Conservation (phyloP, 2,329 filamentous ascomycete species). For the Calonectria naviculata region DNA sequence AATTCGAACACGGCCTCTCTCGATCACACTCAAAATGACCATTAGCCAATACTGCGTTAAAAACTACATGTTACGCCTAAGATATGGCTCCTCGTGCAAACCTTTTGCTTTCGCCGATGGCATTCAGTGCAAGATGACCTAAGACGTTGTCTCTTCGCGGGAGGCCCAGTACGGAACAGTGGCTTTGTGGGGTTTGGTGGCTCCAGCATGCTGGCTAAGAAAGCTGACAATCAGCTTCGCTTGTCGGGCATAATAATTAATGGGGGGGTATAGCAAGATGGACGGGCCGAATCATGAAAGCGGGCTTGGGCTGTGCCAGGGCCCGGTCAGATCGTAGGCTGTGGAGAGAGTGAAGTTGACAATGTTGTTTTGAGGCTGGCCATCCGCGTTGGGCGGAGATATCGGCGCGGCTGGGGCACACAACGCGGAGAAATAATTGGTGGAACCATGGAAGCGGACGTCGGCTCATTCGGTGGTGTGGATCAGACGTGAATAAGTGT, state of each 20-base stretch:
- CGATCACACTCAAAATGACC: slow-evolving; percentile 63
- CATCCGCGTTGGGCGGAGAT: slow-evolving; percentile 9
- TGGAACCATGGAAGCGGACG: slow-evolving; percentile 8
- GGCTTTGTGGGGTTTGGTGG: not conserved
- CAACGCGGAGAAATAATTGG: slow-evolving; percentile 16
- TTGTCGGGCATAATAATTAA: not conserved
- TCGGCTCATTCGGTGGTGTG: not conserved
- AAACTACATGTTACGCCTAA: not conserved
- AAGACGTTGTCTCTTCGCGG: slow-evolving; percentile 67
- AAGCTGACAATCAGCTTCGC: slow-evolving; percentile 17
- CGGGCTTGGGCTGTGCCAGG: not conserved
- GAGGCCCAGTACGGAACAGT: slow-evolving; percentile 44
- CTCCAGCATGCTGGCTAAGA: not conserved
- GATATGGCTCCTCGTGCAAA: slow-evolving; percentile 32
- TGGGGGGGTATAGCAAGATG: not conserved
- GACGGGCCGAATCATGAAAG: not conserved
- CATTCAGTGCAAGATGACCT: slow-evolving; percentile 74
- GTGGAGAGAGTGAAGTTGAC: slow-evolving; percentile 8
- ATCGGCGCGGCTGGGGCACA: not conserved
- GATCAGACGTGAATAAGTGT: not conserved
- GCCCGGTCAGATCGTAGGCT: not conserved
- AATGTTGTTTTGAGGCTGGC: not conserved
- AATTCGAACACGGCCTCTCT: slow-evolving; percentile 69
- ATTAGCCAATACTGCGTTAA: slow-evolving; percentile 7
- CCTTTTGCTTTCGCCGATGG: slow-evolving; percentile 72